phyloP scores from a whole-genome alignment of 805 yeast genomes.

The Ogataea neopini region DNA sequence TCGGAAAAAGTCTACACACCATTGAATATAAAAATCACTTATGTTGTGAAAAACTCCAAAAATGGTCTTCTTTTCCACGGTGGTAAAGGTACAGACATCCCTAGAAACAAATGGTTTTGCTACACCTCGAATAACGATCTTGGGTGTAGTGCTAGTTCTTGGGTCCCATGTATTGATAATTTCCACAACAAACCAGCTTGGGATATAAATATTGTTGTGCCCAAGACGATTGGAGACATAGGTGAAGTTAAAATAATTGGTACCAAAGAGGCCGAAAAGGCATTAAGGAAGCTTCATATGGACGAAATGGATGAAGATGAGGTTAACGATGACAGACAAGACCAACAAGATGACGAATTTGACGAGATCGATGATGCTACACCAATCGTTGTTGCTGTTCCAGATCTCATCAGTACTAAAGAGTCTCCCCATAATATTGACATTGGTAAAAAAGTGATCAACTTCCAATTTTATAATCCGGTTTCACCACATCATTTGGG shows the following conservation, averaged over 20 bases:
- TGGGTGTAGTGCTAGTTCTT: slow-evolving; percentile 84
- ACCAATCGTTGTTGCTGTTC: slow-evolving; percentile 67
- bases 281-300: slow-evolving; percentile 27
- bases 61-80: slow-evolving; percentile 79
- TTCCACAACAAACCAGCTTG: slow-evolving; percentile 87
- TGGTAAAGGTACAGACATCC: slow-evolving; percentile 48
- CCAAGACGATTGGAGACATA: slow-evolving; percentile 75
- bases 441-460: slow-evolving; percentile 68
- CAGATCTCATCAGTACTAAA: slow-evolving; percentile 64
- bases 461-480: slow-evolving; percentile 80
- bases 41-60: slow-evolving; percentile 61
- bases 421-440: slow-evolving; percentile 79
- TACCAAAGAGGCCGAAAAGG: slow-evolving; percentile 36
- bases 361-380: slow-evolving; percentile 44
- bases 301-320: slow-evolving; percentile 40
- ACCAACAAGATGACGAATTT: slow-evolving; percentile 45
- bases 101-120: slow-evolving; percentile 69
- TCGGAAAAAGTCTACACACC: slow-evolving; percentile 68
- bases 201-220: slow-evolving; percentile 86
- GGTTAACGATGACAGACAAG: slow-evolving; percentile 29
- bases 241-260: slow-evolving; percentile 49
- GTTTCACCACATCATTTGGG: slow-evolving; percentile 94
- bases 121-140: slow-evolving; percentile 80
- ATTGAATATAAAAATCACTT: slow-evolving; percentile 66
- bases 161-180: slow-evolving; percentile 96